A percentile compares a stretch with the other conserved stretches of the same genome.
phyloP scores from a whole-genome alignment of 2,329 filamentous ascomycete genomes.

The Penicillium freii region DNA sequence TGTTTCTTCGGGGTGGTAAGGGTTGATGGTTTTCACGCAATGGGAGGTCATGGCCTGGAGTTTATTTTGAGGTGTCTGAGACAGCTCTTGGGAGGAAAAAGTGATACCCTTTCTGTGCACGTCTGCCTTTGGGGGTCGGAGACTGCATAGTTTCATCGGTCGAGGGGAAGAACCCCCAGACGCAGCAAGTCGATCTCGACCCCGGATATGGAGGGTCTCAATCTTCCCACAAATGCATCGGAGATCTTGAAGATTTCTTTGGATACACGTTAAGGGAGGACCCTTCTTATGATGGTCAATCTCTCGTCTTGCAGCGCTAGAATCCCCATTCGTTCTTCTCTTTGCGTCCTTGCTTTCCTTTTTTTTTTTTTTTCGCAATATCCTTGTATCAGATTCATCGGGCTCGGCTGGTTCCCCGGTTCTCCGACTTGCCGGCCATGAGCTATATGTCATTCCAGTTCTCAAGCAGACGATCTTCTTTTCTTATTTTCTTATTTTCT shows the following conservation, averaged over 20 bases:
- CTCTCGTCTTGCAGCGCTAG: conserved; percentile 35
- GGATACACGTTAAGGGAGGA: conserved; percentile 9
- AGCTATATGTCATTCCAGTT: conserved; percentile 20
- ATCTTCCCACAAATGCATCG: conserved; percentile 31
- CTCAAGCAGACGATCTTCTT: conserved; percentile 14
- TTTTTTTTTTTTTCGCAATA: conserved; percentile 21
- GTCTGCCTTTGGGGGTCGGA: conserved; percentile 40
- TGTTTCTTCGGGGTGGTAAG: conserved; percentile 23
- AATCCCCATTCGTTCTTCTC: conserved; percentile 32
- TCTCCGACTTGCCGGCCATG: conserved; percentile 14
- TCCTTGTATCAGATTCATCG: conserved; percentile 25
- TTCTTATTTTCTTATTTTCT: not conserved
- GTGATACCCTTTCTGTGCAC: conserved; percentile 45
- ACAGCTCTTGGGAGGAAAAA: conserved; percentile 43
- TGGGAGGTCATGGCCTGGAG: conserved; percentile 38
- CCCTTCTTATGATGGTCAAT: conserved; percentile 17
- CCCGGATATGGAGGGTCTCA: conserved; percentile 21
- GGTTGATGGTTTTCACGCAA: conserved; percentile 34
- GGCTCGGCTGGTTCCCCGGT: conserved; percentile 17
- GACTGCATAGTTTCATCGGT: conserved; percentile 40
- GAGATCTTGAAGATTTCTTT: conserved; percentile 31
- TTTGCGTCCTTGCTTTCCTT: conserved; percentile 19
- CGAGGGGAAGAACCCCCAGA: conserved; percentile 31
- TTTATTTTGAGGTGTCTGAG: conserved; percentile 39
- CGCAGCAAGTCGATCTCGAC: conserved; percentile 28